Conservation (phyloP, 495 filamentous ascomycete species). For the Penicillium canariense region DNA sequence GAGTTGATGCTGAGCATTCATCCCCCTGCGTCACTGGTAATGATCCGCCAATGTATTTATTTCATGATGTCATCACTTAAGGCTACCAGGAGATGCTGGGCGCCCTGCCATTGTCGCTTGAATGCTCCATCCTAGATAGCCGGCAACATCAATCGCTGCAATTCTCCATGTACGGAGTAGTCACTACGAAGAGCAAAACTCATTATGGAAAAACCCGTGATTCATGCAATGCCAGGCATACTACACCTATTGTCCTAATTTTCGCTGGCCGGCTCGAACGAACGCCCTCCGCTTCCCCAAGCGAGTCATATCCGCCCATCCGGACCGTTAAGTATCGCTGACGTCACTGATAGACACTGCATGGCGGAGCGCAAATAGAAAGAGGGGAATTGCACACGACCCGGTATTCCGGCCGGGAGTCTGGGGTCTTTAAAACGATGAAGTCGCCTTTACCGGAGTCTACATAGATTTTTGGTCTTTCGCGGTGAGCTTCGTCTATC, state of each 20-base stretch:
- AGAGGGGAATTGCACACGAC: background rate
- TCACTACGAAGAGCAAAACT: no score
- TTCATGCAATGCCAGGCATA: no score
- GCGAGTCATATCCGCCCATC: background rate
- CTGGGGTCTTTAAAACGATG: background rate
- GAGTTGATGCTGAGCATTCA: background rate
- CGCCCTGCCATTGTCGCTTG: no score
- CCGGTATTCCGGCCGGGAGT: background rate
- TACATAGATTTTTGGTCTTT: background rate
- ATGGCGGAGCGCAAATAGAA: background rate
- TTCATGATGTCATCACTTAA: slow-evolving; percentile 17
- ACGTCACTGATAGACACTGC: slow-evolving; percentile 15
- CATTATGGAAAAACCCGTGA: no score
- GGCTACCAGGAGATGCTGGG: no score
- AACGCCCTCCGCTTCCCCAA: background rate
- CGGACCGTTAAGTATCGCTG: slow-evolving; percentile 15
- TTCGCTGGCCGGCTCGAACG: background rate
- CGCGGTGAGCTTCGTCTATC: background rate
- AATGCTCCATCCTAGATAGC: background rate
- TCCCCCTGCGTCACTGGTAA: slow-evolving; percentile 12
- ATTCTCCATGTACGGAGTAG: no score
- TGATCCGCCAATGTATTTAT: background rate
- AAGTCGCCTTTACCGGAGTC: background rate
- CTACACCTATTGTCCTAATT: no score
- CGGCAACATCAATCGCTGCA: slow-evolving; percentile 1